Percentiles rank a stretch among this genome's conserved stretches.
These are phyloP conservation scores for Dendrobium nobile DNA, from an alignment of 106 monocot genomes.

Conservation along the genomic window DNA sequence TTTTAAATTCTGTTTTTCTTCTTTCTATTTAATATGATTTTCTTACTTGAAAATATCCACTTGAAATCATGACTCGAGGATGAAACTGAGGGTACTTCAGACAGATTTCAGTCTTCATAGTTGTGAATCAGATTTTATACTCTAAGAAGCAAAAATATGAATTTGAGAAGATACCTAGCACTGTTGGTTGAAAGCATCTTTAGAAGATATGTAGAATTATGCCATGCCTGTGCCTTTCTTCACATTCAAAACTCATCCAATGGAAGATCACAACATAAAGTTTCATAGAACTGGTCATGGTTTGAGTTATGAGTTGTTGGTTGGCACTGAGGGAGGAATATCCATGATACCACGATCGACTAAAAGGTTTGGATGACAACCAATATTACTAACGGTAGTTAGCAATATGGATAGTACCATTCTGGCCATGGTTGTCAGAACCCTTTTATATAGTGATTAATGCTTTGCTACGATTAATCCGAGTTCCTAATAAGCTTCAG, in stretches of 20 bases:
- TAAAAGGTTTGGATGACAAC: background rate
- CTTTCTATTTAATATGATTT: background rate
- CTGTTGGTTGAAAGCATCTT: background rate
- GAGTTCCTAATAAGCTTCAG: background rate
- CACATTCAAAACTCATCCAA: background rate
- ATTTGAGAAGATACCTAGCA: background rate
- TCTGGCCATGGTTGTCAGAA: background rate
- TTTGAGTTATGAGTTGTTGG: background rate
- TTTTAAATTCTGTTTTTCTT: background rate
- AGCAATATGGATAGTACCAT: background rate
- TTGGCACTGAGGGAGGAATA: background rate
- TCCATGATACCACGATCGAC: background rate
- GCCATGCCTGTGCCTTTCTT: background rate
- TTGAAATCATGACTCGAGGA: background rate
- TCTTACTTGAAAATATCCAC: background rate
- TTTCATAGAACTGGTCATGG: background rate
- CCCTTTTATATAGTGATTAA: background rate
- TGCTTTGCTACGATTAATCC: background rate
- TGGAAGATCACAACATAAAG: background rate
- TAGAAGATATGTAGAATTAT: conserved; percentile 3
- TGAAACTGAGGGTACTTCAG: background rate
- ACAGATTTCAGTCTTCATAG: background rate
- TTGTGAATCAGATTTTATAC: background rate
- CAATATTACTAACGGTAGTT: background rate
- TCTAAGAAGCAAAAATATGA: background rate